These are phyloP conservation scores for Scheffersomyces cryptocercus DNA, from an alignment of 1,139 yeast genomes.

Conservation along the genomic window DNA sequence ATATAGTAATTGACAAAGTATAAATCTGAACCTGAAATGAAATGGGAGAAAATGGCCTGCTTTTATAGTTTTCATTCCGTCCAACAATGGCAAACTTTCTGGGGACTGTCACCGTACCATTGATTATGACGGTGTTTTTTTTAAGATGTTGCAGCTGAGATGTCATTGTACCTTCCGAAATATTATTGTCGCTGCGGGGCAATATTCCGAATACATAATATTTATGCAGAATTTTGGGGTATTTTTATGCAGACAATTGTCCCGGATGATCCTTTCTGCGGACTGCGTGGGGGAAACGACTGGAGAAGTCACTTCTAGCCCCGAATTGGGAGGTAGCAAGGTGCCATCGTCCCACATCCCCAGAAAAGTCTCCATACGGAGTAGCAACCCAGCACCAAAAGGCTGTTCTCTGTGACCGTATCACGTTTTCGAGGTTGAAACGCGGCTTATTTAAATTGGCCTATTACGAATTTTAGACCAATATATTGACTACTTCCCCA, in stretches of 20 bases:
- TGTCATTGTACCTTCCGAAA: neutral
- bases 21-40: neutral
- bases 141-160: neutral
- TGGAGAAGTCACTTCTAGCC: constrained; percentile 2
- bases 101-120: neutral
- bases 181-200: constrained; percentile 5
- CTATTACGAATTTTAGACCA: too few relatives aligned
- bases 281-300: neutral
- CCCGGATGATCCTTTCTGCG: too few relatives aligned
- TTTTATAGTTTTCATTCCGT: constrained; percentile 5
- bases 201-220: constrained; percentile 5
- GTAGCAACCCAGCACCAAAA: too few relatives aligned
- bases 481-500: too few relatives aligned
- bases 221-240: too few relatives aligned
- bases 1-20: neutral
- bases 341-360: neutral
- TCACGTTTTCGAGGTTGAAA: too few relatives aligned
- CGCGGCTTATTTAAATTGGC: too few relatives aligned
- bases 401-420: too few relatives aligned
- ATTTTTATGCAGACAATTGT: too few relatives aligned
- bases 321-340: neutral
- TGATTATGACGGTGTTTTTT: neutral
- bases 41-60: neutral
- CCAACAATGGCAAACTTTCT: neutral
- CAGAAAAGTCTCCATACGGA: constrained; percentile 6